Base-by-base conservation (phyloP, 2,329 filamentous ascomycete species). In the Cadophora malorum region DNA sequence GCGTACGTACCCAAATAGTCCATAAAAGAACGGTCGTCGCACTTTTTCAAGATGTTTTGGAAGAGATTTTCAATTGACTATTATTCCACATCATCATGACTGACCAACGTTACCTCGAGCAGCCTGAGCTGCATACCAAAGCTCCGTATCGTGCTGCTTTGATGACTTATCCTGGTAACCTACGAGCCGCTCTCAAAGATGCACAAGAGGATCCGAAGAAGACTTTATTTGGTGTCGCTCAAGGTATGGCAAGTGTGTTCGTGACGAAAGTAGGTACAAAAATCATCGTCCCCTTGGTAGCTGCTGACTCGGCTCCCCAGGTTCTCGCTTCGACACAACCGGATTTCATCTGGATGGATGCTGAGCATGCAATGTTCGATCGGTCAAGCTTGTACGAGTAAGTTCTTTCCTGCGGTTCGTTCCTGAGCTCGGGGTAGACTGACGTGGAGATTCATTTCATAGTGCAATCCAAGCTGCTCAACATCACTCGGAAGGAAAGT, bases 341-440 rank as follows among this genome's bases (percentile, higher is more conserved):
- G n/a, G 64, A 66, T 45, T 66, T 66, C 45, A 66, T 66, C 19
- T 66, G 56, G 45, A 60, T 66, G 19, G 64, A 66, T 47, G 64
- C 33, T 16, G 64, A 66, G 23, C 56, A 61, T 55, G 56, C 45
- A 25, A 61, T 66, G 55, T 66, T 66, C 38, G 58, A 66, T 47
- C 64, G 56, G 3, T 35, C 58, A 10, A 61, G 45, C 25, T n/a
- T 61, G 14, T 55, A 66, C 25, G 64, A 61, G 64, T 66, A 55
- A 53, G n/a, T n/a, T n/a, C n/a, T n/a, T n/a, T n/a, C n/a, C n/a
- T n/a, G n/a, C n/a, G n/a, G n/a, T n/a, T n/a, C n/a, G n/a, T n/a
- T n/a, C n/a, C n/a, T n/a, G n/a, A n/a, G n/a, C n/a, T n/a, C n/a
- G n/a, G n/a, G n/a, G n/a, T n/a, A n/a, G n/a, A n/a, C n/a, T n/a